Base-by-base conservation (phyloP, 2,329 filamentous ascomycete species). In the Herpomyces periplanetae region DNA sequence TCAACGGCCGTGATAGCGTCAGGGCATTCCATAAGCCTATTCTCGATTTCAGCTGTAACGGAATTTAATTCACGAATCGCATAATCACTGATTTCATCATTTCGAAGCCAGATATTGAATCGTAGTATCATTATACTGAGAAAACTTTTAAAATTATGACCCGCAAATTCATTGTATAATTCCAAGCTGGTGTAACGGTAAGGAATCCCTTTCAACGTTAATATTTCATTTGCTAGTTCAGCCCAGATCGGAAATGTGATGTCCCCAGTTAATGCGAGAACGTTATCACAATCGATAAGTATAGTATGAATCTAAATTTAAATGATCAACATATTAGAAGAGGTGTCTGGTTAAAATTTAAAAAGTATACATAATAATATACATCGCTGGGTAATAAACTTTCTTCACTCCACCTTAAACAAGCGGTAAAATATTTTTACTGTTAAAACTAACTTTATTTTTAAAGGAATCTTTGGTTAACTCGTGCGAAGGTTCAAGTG, bases 61-160 rank as follows among this genome's bases (percentile, higher is more conserved):
- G 57, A 56, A 32, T 66, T 64, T 34, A 84, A 63, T 41, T 87
- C 71, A 29, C 48, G 48, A 30, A 44, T 47, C 25, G 84, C 66
- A 36, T 68, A 84, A 15, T 34, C 37, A 30, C 80, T 58, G 22
- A 71, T 40, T 33, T 84, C 64, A 2, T 53, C 55, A 9, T 47
- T 37, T 11, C 40, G 30, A 40, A 87, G 52, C 20, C 48, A 41
- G 40, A 85, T 75, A 39, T 49, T 46, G 47, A 66, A 59, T 39
- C 64, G 60, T 37, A 54, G 43, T 39, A 71, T 57, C 24, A 87
- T 53, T 24, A 54, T 56, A 23, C 45, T 40, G 42, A 85, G 59
- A 66, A 85, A 84, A 40, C 68, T 66, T 29, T 69, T 65, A 51
- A 85, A 87, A 51, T 84, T 85, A 38, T 80, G 63, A 31, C 73